Evolutionary conservation across 495 filamentous ascomycete genomes (phyloP).

Genomic region (Penicillium lividum): DNA sequence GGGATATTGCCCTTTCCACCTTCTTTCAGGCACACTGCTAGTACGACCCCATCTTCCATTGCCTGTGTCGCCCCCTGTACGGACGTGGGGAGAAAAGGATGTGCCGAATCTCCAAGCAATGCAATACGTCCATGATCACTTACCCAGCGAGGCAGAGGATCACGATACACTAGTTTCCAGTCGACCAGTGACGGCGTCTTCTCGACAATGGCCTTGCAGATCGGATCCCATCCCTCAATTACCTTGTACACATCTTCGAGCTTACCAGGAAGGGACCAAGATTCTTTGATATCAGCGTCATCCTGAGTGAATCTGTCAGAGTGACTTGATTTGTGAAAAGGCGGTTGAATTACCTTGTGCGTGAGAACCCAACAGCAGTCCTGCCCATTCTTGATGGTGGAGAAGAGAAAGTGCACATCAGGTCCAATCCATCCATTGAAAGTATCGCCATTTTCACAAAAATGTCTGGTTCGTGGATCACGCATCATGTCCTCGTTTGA

Average conservation of each 20-base stretch:
- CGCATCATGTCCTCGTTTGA: slow-evolving; percentile 58
- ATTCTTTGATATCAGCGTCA: slow-evolving; percentile 51
- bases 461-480: slow-evolving; percentile 59
- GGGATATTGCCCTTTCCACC: slow-evolving; percentile 51
- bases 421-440: slow-evolving; percentile 49
- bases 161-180: slow-evolving; percentile 71
- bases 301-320: slow-evolving; percentile 42
- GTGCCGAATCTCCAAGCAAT: slow-evolving; percentile 69
- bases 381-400: slow-evolving; percentile 42
- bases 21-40: slow-evolving; percentile 62
- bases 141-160: slow-evolving; percentile 67
- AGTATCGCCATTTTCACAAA: slow-evolving; percentile 64
- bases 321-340: no score
- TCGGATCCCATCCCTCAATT: slow-evolving; percentile 64
- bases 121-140: slow-evolving; percentile 58
- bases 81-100: slow-evolving; percentile 71
- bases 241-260: slow-evolving; percentile 59
- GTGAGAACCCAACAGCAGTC: slow-evolving; percentile 75
- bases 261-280: slow-evolving; percentile 39
- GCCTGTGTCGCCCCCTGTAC: slow-evolving; percentile 73
- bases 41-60: slow-evolving; percentile 69
- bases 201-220: slow-evolving; percentile 58
- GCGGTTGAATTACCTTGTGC: slow-evolving; percentile 42
- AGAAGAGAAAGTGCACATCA: slow-evolving; percentile 26
- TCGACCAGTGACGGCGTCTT: slow-evolving; percentile 65